These are phyloP conservation scores for Xylariaceae sp. DNA, from an alignment of 2,329 filamentous ascomycete species.

Conservation along the genomic window DNA sequence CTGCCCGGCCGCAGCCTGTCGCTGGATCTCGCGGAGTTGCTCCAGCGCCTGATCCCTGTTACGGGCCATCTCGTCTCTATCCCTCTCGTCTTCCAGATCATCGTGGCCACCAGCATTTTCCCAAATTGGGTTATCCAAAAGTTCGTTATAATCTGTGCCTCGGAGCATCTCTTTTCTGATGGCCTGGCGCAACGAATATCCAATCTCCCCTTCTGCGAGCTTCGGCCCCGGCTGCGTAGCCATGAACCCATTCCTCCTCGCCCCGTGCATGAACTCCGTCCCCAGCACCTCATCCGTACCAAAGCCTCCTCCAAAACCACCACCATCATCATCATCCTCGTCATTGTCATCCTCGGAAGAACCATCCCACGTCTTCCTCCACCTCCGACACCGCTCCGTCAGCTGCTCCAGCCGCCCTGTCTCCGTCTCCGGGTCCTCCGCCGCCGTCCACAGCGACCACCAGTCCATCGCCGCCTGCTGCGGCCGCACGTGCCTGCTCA, in stretches of 20 bases:
- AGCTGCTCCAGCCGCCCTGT: conserved; percentile 10
- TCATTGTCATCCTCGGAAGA: conserved; percentile 3
- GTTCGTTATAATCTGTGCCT: background rate
- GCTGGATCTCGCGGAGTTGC: too few species aligned
- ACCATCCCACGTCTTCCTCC: conserved; percentile 14
- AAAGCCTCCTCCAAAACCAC: background rate
- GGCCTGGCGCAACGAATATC: too few species aligned
- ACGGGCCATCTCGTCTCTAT: background rate
- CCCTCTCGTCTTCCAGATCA: background rate
- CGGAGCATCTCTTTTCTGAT: background rate
- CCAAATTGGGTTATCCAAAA: background rate
- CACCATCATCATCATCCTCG: conserved; percentile 3
- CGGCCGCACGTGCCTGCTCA: conserved; percentile 7
- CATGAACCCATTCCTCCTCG: too few species aligned
- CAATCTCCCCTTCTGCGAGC: too few species aligned
- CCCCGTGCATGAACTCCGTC: too few species aligned
- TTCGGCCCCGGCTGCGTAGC: too few species aligned
- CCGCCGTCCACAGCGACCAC: conserved; percentile 21
- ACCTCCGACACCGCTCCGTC: conserved; percentile 15
- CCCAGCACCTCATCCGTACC: background rate
- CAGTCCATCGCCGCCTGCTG: conserved; percentile 16
- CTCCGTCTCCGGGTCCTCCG: conserved; percentile 4
- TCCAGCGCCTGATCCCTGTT: too few species aligned
- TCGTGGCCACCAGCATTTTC: background rate
- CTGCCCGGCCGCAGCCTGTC: background rate